Conservation (phyloP, 2,329 filamentous ascomycete species). For the Zymoseptoria ardabiliae region DNA sequence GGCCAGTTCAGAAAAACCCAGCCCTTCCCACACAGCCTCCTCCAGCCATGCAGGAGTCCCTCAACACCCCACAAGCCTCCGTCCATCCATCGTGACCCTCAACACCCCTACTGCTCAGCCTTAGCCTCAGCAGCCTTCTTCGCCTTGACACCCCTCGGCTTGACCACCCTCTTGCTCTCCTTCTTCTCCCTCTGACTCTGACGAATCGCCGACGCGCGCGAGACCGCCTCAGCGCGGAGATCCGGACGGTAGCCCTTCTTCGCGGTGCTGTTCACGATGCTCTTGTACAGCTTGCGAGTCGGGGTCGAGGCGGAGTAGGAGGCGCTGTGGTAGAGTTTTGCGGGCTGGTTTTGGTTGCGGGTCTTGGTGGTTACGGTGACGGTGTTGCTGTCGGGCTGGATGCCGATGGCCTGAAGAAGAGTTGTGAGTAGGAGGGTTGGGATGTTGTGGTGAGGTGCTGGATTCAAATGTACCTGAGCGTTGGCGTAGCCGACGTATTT, state of each 20-base stretch:
- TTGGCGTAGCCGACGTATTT: slow-evolving; percentile 95
- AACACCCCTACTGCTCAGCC: slow-evolving; percentile 3
- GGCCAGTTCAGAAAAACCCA: not conserved
- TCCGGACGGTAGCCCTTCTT: slow-evolving; percentile 71
- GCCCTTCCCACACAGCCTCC: not conserved
- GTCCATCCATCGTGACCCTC: not conserved
- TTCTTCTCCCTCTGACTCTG: slow-evolving; percentile 70
- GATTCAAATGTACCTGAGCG: slow-evolving; percentile 62
- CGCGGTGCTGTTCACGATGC: slow-evolving; percentile 72
- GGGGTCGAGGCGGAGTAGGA: slow-evolving; percentile 66
- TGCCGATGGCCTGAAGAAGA: slow-evolving; percentile 65
- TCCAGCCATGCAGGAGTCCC: not conserved
- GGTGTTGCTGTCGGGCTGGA: slow-evolving; percentile 71
- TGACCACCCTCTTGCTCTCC: slow-evolving; percentile 64
- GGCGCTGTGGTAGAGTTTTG: slow-evolving; percentile 55
- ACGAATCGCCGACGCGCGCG: slow-evolving; percentile 72
- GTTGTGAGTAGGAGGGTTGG: slow-evolving; percentile 3
- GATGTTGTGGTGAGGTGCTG: not conserved
- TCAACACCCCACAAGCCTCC: not conserved
- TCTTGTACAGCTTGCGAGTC: slow-evolving; percentile 82
- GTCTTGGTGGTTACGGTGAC: slow-evolving; percentile 83
- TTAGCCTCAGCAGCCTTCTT: slow-evolving; percentile 20
- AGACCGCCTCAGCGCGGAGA: slow-evolving; percentile 57
- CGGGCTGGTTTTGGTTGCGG: slow-evolving; percentile 66
- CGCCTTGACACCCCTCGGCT: slow-evolving; percentile 30